A percentile compares a stretch with the other conserved stretches of the same genome.
These are phyloP conservation scores for Penicillium expansum DNA, from an alignment of 2,329 filamentous ascomycete genomes.

Conservation along the genomic window DNA sequence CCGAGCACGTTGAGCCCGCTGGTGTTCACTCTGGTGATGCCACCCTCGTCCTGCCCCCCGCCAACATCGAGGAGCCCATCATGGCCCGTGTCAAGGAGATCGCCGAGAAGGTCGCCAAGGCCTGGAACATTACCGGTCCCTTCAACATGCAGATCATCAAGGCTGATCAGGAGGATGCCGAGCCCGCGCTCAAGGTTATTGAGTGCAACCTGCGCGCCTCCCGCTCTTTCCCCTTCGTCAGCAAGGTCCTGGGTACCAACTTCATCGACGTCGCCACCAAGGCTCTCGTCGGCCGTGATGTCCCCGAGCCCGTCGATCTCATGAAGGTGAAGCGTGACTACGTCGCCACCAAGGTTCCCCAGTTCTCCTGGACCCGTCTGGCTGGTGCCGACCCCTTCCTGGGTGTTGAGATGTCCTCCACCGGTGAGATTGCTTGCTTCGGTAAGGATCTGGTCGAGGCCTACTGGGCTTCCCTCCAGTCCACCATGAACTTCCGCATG, in stretches of 20 bases:
- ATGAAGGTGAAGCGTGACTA: constrained; percentile 91
- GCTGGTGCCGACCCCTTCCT: constrained; percentile 96
- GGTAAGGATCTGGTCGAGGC: constrained; percentile 93
- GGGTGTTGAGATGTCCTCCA: constrained; percentile 95
- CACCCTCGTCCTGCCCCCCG: constrained; percentile 86
- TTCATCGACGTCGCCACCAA: constrained; percentile 96
- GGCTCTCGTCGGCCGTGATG: constrained; percentile 79
- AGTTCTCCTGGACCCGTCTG: constrained; percentile 98
- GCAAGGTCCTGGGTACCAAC: constrained; percentile 93
- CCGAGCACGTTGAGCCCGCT: constrained; percentile 93
- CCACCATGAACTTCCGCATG: constrained; percentile 98
- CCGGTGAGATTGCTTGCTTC: constrained; percentile 98
- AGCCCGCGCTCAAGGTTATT: constrained; percentile 85
- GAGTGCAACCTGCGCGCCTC: constrained; percentile 98
- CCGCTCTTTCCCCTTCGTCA: constrained; percentile 96
- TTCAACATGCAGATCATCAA: constrained; percentile 99
- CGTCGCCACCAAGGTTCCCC: constrained; percentile 93
- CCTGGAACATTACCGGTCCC: constrained; percentile 94
- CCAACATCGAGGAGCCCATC: constrained; percentile 69
- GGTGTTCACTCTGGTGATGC: constrained; percentile 98
- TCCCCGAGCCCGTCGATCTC: constrained; percentile 80
- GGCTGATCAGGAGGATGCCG: constrained; percentile 71
- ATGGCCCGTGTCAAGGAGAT: constrained; percentile 93
- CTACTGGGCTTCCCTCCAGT: constrained; percentile 95
- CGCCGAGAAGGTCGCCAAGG: constrained; percentile 91